Base-by-base conservation (phyloP, 2,329 filamentous ascomycete genomes). In the Didymella pomorum region DNA sequence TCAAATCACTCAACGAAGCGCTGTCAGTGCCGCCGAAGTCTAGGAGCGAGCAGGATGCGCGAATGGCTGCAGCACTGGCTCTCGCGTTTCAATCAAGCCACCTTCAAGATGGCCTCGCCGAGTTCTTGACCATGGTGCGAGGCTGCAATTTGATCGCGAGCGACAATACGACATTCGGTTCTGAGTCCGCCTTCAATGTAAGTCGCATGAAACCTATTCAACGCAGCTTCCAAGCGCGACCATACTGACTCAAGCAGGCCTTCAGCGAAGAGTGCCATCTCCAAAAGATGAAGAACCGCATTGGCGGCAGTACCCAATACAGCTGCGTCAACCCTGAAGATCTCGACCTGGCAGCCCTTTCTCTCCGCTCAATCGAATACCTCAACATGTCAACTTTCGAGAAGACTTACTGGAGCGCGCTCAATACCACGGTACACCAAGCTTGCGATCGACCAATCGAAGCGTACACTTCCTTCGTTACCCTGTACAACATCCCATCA, bases 1-100 rank as follows among this genome's bases (percentile, higher is more conserved):
- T 90, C 66, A 83, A 82, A 58, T 71, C 71, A 1, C 65, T 78
- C n/a, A 78, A 78, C 43, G 67, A 76, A 49, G 73, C 76, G 8
- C 64, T 78, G 12, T 76, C 75, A 31, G 63, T 67, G n/a, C 71
- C 73, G 16, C 69, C 74, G 4, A 71, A 70, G 44, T 67, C 65
- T 8, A 63, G 66, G 47, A 65, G 60, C 47, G 76, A 78, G 58
- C 64, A 67, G 47, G 76, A 78, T 58, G 75, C 75, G 5, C 69
- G 75, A 51, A 74, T 78, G 70, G 75, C 73, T 1, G 71, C 76
- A 5, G 70, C 74, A 16, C 45, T 78, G 16, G 74, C 73, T 7
- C 71, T 78, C 8, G 70, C 73, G 16, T 78, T 78, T 41, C 75
- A 78, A 49, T 76, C 74, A 21, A 75, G 71, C 26, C 74, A 77